Base-by-base conservation (phyloP, 768 basidiomycete genomes). In the Lactarius sp. region DNA sequence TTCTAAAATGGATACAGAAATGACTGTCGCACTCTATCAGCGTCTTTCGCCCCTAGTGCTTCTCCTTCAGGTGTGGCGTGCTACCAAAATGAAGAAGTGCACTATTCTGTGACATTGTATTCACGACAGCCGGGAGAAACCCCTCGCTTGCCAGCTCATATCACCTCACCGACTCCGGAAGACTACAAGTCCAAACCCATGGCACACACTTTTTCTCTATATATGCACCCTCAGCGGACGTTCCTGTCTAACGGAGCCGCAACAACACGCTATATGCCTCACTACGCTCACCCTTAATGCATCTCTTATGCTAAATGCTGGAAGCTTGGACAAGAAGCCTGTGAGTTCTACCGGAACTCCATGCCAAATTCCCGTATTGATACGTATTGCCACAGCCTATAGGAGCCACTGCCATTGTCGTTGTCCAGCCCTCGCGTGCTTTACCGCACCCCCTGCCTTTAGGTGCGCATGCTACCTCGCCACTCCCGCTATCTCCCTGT, bases 401-500 rank as follows among this genome's bases (percentile, higher is more conserved):
- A 51, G 50, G 39, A 42, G 31, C 41, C 9, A 44, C 27, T 20
- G 6, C 18, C 12, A 41, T 13, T 7, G 12, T 33, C n/a, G 7
- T 41, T 0, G 10, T 60, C 7, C 49, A 36, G 7, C n/a, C 13
- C 22, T 51, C 36, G 37, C 8, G 22, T 22, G 27, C n/a, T 34
- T 41, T 33, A 27, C n/a, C 27, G 12, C 10, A 18, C 33, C 6
- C 18, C 1, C 33, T 42, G n/a, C 41, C 59, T 1, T 33, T 34
- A 44, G 27, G 13, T 44, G 18, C 5, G 16, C 31, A 34, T 22
- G 4, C 16, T 39, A 16, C 53, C 36, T 13, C 27, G 53, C 18
- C 37, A 18, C 7, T 12, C 10, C 12, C 47, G 42, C 59, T 67
- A 56, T 65, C 64, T 90, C 46, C 88, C 88, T 10, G 76, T 86